These are phyloP conservation scores for Lithospermum erythrorhizon DNA, from an alignment of 257 asterid genomes.

Conservation along the genomic window DNA sequence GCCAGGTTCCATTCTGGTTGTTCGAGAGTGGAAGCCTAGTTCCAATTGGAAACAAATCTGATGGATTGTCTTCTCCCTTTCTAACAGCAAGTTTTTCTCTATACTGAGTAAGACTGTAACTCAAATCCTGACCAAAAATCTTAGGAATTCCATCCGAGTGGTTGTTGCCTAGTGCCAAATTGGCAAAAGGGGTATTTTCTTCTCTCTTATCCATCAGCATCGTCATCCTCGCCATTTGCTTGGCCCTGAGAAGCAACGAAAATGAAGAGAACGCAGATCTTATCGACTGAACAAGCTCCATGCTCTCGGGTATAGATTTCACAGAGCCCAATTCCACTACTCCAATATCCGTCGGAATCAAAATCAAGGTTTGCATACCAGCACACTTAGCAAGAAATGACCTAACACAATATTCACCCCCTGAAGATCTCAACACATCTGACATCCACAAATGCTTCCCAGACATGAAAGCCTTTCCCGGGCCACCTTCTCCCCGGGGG, in stretches of 20 bases:
- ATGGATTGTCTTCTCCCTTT: slow-evolving; percentile 28
- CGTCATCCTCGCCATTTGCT: slow-evolving; percentile 31
- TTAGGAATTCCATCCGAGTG: slow-evolving; percentile 31
- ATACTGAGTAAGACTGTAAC: slow-evolving; percentile 17
- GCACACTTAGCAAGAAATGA: slow-evolving; percentile 79
- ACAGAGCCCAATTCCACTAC: slow-evolving; percentile 92
- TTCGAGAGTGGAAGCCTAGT: slow-evolving; percentile 27
- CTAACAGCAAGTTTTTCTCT: slow-evolving; percentile 35
- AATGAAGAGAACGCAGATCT: slow-evolving; percentile 51
- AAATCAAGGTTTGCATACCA: slow-evolving; percentile 70
- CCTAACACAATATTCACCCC: slow-evolving; percentile 56
- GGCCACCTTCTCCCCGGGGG: slow-evolving; percentile 81
- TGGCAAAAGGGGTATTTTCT: slow-evolving; percentile 15
- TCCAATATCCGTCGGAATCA: slow-evolving; percentile 81
- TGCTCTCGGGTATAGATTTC: slow-evolving; percentile 54
- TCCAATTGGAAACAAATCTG: slow-evolving; percentile 28
- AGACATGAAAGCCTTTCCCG: slow-evolving; percentile 63
- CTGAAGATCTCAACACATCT: slow-evolving; percentile 33
- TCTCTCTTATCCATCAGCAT: slow-evolving; percentile 26
- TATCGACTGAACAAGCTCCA: slow-evolving; percentile 41
- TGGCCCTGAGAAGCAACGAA: slow-evolving; percentile 28
- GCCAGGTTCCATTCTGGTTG: slow-evolving; percentile 39
- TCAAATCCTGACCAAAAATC: slow-evolving; percentile 66
- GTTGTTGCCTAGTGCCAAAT: slow-evolving; percentile 19
- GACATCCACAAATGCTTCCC: slow-evolving; percentile 63